Evolutionary conservation across 352 stramenopile genomes (phyloP).

Genomic region (Phytophthora ohioensis): DNA sequence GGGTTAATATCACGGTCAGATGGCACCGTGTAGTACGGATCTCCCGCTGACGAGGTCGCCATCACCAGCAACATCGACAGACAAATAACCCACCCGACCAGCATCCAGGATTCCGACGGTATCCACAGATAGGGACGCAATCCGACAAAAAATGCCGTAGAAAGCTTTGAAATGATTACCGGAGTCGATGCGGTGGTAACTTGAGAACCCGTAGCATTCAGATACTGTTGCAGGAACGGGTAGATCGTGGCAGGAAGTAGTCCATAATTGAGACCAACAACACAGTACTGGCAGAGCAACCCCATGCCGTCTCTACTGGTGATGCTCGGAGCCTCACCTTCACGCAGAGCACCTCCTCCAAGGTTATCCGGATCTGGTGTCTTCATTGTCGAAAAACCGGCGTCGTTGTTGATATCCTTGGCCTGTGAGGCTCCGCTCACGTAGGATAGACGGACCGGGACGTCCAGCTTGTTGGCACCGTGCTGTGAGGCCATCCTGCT

Average conservation of each 20-base stretch:
- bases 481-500: slow-evolving; percentile 12
- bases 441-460: slow-evolving; percentile 24
- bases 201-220: slow-evolving; percentile 39
- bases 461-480: slow-evolving; percentile 19
- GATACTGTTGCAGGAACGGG: slow-evolving; percentile 53
- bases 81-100: slow-evolving; percentile 54
- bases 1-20: slow-evolving; percentile 28
- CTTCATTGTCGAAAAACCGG: slow-evolving; percentile 24
- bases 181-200: slow-evolving; percentile 40
- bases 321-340: slow-evolving; percentile 35
- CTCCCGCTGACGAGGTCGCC: slow-evolving; percentile 21
- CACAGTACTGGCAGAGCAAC: slow-evolving; percentile 48
- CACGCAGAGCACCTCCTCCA: slow-evolving; percentile 43
- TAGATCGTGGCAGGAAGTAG: slow-evolving; percentile 47
- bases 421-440: slow-evolving; percentile 31
- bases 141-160: slow-evolving; percentile 44
- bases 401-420: slow-evolving; percentile 19
- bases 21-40: slow-evolving; percentile 44
- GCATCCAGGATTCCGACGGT: slow-evolving; percentile 31
- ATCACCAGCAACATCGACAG: slow-evolving; percentile 42
- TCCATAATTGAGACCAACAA: slow-evolving; percentile 43
- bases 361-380: slow-evolving; percentile 25
- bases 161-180: slow-evolving; percentile 71
- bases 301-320: slow-evolving; percentile 43
- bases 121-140: slow-evolving; percentile 67